These are phyloP conservation scores for Suillus subaureus DNA, from an alignment of 768 basidiomycete genomes.

Conservation along the genomic window DNA sequence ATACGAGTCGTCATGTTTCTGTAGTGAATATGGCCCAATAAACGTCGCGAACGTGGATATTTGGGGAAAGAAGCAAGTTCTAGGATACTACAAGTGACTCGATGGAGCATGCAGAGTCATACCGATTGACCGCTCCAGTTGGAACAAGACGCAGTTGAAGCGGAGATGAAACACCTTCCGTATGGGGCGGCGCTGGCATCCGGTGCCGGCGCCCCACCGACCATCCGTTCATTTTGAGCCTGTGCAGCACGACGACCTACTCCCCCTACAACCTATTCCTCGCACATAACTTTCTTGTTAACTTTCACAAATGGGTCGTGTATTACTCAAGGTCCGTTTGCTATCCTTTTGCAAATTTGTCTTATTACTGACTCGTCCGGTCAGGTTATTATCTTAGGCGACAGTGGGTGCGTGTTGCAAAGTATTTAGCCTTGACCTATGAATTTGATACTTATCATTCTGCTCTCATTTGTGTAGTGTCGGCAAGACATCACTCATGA, in stretches of 20 bases:
- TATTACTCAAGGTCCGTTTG: constrained; percentile 73
- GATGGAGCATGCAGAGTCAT: background rate
- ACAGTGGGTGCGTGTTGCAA: constrained; percentile 76
- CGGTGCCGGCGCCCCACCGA: constrained; percentile 25
- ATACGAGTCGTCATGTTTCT: constrained; percentile 37
- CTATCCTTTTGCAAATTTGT: background rate
- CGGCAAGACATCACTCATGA: constrained; percentile 99
- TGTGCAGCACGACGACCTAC: constrained; percentile 7
- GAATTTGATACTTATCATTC: constrained; percentile 15
- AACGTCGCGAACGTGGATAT: constrained; percentile 9
- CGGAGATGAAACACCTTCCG: constrained; percentile 26
- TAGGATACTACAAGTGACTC: constrained; percentile 6
- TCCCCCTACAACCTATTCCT: background rate
- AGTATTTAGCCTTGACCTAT: constrained; percentile 4
- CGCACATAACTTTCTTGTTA: background rate
- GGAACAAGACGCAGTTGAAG: constrained; percentile 17
- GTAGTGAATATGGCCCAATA: constrained; percentile 5
- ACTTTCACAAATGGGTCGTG: constrained; percentile 66
- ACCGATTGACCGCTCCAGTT: background rate
- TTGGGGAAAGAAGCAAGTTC: background rate
- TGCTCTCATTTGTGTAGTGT: constrained; percentile 53
- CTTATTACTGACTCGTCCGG: constrained; percentile 15
- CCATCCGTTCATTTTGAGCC: constrained; percentile 14
- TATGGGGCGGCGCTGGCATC: constrained; percentile 17
- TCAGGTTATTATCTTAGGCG: constrained; percentile 98